Conservation (phyloP, 495 filamentous ascomycete species). For the Sordaria brevicollis region DNA sequence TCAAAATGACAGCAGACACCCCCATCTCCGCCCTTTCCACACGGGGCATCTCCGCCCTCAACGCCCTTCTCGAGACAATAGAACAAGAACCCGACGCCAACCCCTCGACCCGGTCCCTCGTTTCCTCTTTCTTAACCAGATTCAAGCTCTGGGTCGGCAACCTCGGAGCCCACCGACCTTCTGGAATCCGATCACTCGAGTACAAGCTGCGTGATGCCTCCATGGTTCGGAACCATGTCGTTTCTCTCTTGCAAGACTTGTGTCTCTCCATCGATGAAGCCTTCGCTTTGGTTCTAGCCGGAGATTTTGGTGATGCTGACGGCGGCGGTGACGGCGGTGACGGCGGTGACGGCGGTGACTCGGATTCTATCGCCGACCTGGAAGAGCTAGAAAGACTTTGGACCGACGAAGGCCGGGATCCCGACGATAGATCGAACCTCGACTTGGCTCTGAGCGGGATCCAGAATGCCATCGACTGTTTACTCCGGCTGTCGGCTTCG, state of each 20-base stretch:
- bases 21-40: neutral
- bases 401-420: neutral
- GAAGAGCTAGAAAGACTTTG: neutral
- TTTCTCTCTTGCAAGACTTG: neutral
- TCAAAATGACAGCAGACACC: neutral
- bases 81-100: neutral
- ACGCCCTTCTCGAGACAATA: neutral
- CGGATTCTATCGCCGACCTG: neutral
- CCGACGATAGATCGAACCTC: neutral
- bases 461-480: constrained; percentile 15
- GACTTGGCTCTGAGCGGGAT: constrained; percentile 1
- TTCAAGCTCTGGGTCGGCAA: constrained; percentile 1
- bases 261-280: constrained; percentile 2
- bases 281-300: neutral
- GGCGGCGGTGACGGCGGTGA: neutral
- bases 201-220: constrained; percentile 5
- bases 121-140: constrained; percentile 1
- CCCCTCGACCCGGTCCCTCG: neutral
- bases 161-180: constrained; percentile 4
- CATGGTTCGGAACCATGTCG: constrained; percentile 8
- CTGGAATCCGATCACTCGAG: neutral
- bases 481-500: constrained; percentile 24
- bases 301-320: no score
- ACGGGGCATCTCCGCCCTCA: neutral
- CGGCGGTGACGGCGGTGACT: neutral